Evolutionary conservation across 352 stramenopile genomes (phyloP).

Genomic region (Phytophthora nicotianae): DNA sequence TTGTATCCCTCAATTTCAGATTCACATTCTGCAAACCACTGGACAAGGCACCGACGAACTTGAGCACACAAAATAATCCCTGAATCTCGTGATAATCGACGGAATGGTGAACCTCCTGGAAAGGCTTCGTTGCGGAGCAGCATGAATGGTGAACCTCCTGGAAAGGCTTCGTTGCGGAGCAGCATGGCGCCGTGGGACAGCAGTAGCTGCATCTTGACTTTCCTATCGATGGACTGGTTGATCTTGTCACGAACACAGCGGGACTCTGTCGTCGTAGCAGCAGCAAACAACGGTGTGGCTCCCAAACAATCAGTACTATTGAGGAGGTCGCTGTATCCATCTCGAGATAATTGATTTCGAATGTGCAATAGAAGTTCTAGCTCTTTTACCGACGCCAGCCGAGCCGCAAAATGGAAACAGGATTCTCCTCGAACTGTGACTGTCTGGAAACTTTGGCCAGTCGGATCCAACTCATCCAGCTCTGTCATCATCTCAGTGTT

Average conservation of each 20-base stretch:
- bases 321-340: neutral
- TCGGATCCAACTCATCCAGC: slow-evolving; percentile 19
- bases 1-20: slow-evolving; percentile 6
- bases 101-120: slow-evolving; percentile 2
- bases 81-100: neutral
- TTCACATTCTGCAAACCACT: slow-evolving; percentile 15
- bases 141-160: no score
- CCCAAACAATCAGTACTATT: slow-evolving; percentile 2
- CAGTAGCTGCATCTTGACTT: slow-evolving; percentile 19
- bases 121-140: no score
- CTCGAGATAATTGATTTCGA: neutral
- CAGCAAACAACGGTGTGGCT: slow-evolving; percentile 11
- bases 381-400: slow-evolving; percentile 9
- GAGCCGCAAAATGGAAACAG: slow-evolving; percentile 23
- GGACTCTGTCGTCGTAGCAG: slow-evolving; percentile 9
- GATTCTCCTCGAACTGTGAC: slow-evolving; percentile 1
- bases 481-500: slow-evolving; percentile 21
- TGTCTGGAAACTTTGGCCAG: slow-evolving; percentile 1
- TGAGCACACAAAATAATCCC: slow-evolving; percentile 7
- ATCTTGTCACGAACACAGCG: neutral
- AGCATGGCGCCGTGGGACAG: slow-evolving; percentile 8
- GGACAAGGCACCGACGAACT: slow-evolving; percentile 4
- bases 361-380: slow-evolving; percentile 22
- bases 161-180: neutral
- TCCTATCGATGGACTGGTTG: slow-evolving; percentile 1